Evolutionary conservation across 768 basidiomycete species (phyloP).

Genomic region (Lepiota brunneoincarnata): DNA sequence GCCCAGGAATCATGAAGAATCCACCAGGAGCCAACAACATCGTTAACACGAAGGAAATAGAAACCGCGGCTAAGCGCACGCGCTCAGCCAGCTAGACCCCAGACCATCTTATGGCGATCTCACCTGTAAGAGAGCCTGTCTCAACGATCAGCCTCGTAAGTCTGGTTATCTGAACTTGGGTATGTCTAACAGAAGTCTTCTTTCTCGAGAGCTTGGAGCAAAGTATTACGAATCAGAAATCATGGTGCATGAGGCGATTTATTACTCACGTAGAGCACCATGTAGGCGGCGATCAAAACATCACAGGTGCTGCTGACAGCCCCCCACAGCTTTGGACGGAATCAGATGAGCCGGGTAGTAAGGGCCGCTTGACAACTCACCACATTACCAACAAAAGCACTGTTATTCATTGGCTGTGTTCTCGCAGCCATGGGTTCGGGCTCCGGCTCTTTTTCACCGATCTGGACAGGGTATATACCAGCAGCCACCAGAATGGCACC

Average conservation of each 20-base stretch:
- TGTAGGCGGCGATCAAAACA: conserved; percentile 3
- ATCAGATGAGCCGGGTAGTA: background rate
- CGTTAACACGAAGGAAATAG: conserved; percentile 5
- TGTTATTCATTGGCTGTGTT: background rate
- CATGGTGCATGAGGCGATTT: background rate
- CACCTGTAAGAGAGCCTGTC: conserved; percentile 10
- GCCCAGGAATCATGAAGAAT: conserved; percentile 12
- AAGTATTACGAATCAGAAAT: background rate
- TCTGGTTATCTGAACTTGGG: background rate
- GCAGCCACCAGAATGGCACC: conserved; percentile 5
- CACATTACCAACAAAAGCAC: background rate
- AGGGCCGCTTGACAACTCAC: background rate
- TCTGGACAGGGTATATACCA: background rate
- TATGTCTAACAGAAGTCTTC: background rate
- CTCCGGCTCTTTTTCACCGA: background rate
- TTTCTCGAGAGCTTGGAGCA: conserved; percentile 1
- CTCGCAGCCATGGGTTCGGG: no score
- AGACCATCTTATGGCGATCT: background rate
- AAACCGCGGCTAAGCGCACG: background rate
- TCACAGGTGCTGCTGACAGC: conserved; percentile 1
- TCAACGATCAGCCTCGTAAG: conserved; percentile 9
- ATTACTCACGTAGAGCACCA: conserved; percentile 1
- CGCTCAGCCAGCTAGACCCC: background rate
- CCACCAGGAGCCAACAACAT: background rate
- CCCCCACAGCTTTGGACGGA: background rate